These are phyloP conservation scores for Scheffersomyces spartinae DNA, from an alignment of 805 yeast species.

Conservation along the genomic window DNA sequence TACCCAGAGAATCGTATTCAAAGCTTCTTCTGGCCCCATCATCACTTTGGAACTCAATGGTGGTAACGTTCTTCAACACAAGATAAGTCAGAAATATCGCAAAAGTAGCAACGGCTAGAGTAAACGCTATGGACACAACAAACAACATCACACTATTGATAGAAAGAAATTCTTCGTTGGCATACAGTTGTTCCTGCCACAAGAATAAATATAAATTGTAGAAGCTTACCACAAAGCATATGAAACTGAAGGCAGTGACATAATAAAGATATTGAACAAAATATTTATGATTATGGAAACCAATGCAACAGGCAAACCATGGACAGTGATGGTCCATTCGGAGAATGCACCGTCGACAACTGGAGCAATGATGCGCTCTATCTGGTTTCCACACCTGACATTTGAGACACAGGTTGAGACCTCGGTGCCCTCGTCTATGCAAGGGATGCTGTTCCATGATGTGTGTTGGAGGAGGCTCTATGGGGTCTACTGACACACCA, in stretches of 20 bases:
- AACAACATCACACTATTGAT: constrained; percentile 51
- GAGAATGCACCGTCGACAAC: constrained; percentile 35
- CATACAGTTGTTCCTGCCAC: constrained; percentile 24
- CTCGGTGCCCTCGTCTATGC: constrained; percentile 44
- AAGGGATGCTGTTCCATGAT: constrained; percentile 25
- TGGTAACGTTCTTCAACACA: constrained; percentile 56
- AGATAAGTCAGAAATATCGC: constrained; percentile 47
- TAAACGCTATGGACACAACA: constrained; percentile 40
- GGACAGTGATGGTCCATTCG: constrained; percentile 64
- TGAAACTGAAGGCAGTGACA: constrained; percentile 33
- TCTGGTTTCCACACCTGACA: constrained; percentile 52
- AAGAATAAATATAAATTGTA: constrained; percentile 38
- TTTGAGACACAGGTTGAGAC: constrained; percentile 47
- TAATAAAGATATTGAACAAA: constrained; percentile 65
- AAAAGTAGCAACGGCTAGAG: constrained; percentile 34
- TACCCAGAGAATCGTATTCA: constrained; percentile 30
- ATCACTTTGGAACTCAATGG: constrained; percentile 62
- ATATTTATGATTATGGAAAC: constrained; percentile 67
- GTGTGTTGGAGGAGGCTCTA: constrained; percentile 18
- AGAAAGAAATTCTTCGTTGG: constrained; percentile 31
- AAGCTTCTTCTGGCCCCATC: constrained; percentile 34
- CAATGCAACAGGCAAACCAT: constrained; percentile 87
- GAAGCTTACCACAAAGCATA: constrained; percentile 30
- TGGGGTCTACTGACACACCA: neutral
- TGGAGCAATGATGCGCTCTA: constrained; percentile 45